Percentiles rank a stretch among this genome's conserved stretches.
Conservation (phyloP, 306 rosid genomes). For the Dryas drummondii region DNA sequence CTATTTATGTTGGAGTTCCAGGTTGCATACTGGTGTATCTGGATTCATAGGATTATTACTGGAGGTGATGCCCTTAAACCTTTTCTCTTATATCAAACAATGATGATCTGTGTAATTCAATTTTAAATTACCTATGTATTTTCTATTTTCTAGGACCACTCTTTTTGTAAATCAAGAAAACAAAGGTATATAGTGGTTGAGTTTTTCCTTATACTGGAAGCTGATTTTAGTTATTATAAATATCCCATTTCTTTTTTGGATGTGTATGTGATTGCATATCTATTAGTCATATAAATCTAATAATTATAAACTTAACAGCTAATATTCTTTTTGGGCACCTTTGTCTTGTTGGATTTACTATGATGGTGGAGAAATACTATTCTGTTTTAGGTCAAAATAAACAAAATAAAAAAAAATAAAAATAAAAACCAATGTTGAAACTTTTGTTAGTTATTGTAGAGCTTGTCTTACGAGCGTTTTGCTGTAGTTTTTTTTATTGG, state of each 20-base stretch:
- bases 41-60: constrained; percentile 28
- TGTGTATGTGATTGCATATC: not conserved
- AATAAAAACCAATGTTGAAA: not conserved
- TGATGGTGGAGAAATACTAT: not conserved
- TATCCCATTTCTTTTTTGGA: not conserved
- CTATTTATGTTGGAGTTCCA: constrained; percentile 31
- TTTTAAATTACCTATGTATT: constrained; percentile 24
- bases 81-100: constrained; percentile 28
- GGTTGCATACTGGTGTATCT: constrained; percentile 31
- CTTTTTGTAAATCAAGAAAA: constrained; percentile 22
- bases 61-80: constrained; percentile 24
- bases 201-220: not conserved
- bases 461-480: no score
- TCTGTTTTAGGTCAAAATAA: not conserved
- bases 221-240: not conserved
- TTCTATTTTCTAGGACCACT: not conserved
- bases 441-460: not conserved
- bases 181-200: not conserved
- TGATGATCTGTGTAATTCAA: constrained; percentile 32
- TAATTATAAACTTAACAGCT: not conserved
- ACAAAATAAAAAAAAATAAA: no score
- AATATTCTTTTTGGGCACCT: no score
- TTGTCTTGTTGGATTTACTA: not conserved
- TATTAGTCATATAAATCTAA: not conserved
- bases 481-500: no score